Base-by-base conservation (phyloP, 2,329 filamentous ascomycete genomes). In the Purpureocillium lavendulum region DNA sequence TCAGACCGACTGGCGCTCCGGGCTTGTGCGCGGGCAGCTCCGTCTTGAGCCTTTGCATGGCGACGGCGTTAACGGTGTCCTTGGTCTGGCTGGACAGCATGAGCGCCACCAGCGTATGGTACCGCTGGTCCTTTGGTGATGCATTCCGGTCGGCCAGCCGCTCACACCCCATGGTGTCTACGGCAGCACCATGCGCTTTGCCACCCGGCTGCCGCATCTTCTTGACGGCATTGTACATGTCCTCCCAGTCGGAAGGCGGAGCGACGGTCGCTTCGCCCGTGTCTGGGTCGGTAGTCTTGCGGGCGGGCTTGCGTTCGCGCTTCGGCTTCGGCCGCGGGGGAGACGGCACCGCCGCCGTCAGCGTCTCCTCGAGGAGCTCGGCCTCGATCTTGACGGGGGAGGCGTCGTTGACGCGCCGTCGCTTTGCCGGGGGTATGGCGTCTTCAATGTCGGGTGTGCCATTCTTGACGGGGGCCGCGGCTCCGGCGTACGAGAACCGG, bases 161-260 rank as follows among this genome's bases (percentile, higher is more conserved):
- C 61, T 88, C 88, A 62, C 92, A 98, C 10, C 92, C 92, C 89
- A 97, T 96, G 0, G 90, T 97, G 60, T 98, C 92, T 10, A 98
- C 92, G 1, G 90, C 85, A 1, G 92, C 92, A 74, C 84, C 62
- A 67, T 75, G 57, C 57, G 84, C 64, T 64, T 62, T 54, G 7
- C 71, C 72, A 3, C 70, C 72, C 0, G 64, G 57, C 4, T 62
- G 59, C 2, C 79, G 82, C 88, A 97, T 96, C 53, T 77, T 73
- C 53, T 82, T 82, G 33, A 94, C 84, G 1, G 77, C 65, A 28
- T 72, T 64, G 63, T 96, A 98, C 41, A 95, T 79, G 41, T 80
- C 75, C 45, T 87, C 79, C 92, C 92, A 96, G 57, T 88, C 80
- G 1, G 79, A 71, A 0, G 89, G 88, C 2, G 87, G 77, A n/a